These are phyloP conservation scores for Plasmodium cynomolgi DNA, from an alignment of 169 alveolate genomes.

Conservation along the genomic window DNA sequence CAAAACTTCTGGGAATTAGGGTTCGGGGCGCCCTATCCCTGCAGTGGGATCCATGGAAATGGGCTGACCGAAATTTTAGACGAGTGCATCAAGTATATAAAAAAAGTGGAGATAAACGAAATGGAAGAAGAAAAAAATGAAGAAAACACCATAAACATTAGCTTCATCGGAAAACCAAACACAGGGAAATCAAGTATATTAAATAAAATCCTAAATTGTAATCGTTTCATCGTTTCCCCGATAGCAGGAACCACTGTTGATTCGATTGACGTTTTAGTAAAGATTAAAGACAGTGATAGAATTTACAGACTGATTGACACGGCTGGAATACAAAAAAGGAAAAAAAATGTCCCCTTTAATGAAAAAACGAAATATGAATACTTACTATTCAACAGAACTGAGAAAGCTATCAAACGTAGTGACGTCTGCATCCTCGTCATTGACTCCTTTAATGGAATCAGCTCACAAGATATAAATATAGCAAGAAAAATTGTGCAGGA, in stretches of 20 bases:
- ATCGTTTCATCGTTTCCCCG: conserved; percentile 85
- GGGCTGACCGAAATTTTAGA: conserved; percentile 84
- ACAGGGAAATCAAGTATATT: conserved; percentile 83
- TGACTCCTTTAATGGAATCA: conserved; percentile 84
- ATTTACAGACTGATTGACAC: conserved; percentile 75
- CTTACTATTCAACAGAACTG: conserved; percentile 28
- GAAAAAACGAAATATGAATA: conserved; percentile 61
- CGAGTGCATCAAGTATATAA: conserved; percentile 67
- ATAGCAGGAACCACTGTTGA: conserved; percentile 85
- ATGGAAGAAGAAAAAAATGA: conserved; percentile 68
- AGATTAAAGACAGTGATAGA: conserved; percentile 55
- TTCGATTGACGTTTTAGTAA: conserved; percentile 79
- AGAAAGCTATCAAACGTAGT: conserved; percentile 81
- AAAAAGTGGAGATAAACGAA: conserved; percentile 54
- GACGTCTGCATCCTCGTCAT: conserved; percentile 84
- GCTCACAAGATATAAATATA: conserved; percentile 80
- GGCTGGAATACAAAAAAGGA: conserved; percentile 70
- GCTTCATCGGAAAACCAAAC: conserved; percentile 79
- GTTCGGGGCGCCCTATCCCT: conserved; percentile 83
- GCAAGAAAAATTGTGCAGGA: conserved; percentile 82
- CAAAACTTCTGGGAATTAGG: conserved; percentile 86
- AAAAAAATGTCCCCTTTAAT: conserved; percentile 56
- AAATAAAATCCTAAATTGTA: conserved; percentile 76
- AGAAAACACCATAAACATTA: conserved; percentile 8
- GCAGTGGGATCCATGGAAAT: conserved; percentile 85